phyloP scores from a whole-genome alignment of 2,329 filamentous ascomycete genomes.

The Penicillium sp. region DNA sequence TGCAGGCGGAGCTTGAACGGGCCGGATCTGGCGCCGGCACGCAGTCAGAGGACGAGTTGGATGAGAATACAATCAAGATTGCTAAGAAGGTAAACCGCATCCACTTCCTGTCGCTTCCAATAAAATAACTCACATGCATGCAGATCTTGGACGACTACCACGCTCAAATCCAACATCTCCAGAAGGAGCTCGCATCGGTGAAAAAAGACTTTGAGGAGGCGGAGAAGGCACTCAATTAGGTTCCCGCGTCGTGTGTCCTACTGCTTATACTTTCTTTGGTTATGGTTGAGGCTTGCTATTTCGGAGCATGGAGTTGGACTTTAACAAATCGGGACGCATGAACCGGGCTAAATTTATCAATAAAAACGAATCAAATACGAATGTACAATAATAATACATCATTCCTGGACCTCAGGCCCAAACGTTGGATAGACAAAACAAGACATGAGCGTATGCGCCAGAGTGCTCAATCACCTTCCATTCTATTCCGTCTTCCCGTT shows the following conservation, averaged over 20 bases:
- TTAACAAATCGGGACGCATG: neutral
- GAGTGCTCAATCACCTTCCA: neutral
- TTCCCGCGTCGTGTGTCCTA: constrained; percentile 11
- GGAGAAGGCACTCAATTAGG: constrained; percentile 43
- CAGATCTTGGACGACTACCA: constrained; percentile 58
- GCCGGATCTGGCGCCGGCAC: constrained; percentile 48
- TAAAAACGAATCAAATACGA: constrained; percentile 17
- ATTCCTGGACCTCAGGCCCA: constrained; percentile 23
- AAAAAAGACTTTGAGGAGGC: constrained; percentile 64
- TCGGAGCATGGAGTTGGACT: constrained; percentile 17
- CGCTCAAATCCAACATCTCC: constrained; percentile 60
- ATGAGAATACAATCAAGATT: constrained; percentile 63
- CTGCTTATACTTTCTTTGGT: constrained; percentile 6
- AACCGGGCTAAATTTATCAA: constrained; percentile 14
- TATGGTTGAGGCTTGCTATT: constrained; percentile 14
- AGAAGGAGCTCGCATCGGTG: constrained; percentile 64
- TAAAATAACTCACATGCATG: constrained; percentile 37
- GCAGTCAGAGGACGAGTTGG: constrained; percentile 53
- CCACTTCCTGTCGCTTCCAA: neutral
- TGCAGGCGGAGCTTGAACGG: constrained; percentile 65
- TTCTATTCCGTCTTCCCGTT: neutral
- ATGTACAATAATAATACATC: constrained; percentile 45
- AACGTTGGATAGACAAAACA: neutral
- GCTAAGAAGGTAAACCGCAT: constrained; percentile 62
- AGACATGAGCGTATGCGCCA: constrained; percentile 10